Evolutionary conservation across 208 protist species (phyloP), one percentile per base, ranked within the genome.

Genomic region (Leishmania aethiopica): DNA sequence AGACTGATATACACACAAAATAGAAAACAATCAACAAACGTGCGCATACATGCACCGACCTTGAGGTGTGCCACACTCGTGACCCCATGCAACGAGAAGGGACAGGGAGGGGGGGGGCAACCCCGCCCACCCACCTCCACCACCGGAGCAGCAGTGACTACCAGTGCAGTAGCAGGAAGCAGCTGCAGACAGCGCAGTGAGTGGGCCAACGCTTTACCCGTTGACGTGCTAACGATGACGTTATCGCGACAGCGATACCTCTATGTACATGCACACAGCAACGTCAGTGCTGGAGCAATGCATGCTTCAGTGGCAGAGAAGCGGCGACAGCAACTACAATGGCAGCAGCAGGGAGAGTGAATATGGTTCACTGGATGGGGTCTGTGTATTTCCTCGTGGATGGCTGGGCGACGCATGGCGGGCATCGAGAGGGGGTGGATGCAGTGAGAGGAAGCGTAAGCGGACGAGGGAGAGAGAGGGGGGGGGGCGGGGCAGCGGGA

Each of bases 1-100:
- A 75, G 17, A 76, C 66, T 75, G 19, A 76, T 55, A 82, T 28
- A 75, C 49, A 37, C 22, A 82, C 62, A 73, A n/a, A 47, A n/a
- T 4, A 47, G n/a, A 19, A 47, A 47, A 82, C 42, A 73, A 42
- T 25, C 57, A 73, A n/a, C 69, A 73, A n/a, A 73, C 37, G 32
- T 5, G 35, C 19, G 6, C 42, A 73, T 51, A 73, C 42, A 73
- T 32, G 42, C 42, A 53, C 49, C 19, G 35, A 7, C 69, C 42
- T n/a, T 32, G 40, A 19, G 45, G 66, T 40, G 37, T 8, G 66
- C 17, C 19, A 71, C 37, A 45, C 66, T 71, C 66, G 0, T 45
- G 66, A 42, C 66, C 37, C 35, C 28, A 47, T 71, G 66, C 37
- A 71, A 42, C 3, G 66, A 25, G 66, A 71, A 28, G 22, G 37